phyloP scores from a whole-genome alignment of 208 protist genomes.

The Wallacemonas sp. region DNA sequence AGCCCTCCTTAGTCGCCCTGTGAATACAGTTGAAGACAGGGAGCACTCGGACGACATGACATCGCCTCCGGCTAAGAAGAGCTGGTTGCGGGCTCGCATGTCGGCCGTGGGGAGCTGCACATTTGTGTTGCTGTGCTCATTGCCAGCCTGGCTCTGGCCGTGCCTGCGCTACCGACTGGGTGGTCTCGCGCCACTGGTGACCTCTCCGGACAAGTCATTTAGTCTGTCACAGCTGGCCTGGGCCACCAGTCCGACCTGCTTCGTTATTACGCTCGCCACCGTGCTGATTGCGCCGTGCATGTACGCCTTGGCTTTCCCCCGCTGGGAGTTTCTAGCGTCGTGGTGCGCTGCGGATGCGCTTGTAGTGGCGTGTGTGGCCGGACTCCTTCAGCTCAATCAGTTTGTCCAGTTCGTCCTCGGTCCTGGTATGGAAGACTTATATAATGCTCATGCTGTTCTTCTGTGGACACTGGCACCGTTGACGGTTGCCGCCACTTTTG shows the following conservation, averaged over 20 bases:
- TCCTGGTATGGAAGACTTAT: constrained; percentile 30
- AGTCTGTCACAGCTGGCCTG: constrained; percentile 10
- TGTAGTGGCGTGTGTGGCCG: constrained; percentile 82
- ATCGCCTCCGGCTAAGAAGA: not conserved
- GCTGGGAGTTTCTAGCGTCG: constrained; percentile 59
- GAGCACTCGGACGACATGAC: too few species aligned
- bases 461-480: constrained; percentile 57
- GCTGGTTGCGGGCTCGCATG: not conserved
- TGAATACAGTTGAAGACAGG: too few species aligned
- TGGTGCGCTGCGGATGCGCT: constrained; percentile 92
- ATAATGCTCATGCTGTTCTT: constrained; percentile 48
- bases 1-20: too few species aligned
- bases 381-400: constrained; percentile 89
- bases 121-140: constrained; percentile 21
- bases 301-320: constrained; percentile 26
- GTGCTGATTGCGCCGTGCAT: constrained; percentile 45
- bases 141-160: constrained; percentile 35
- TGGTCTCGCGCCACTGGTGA: constrained; percentile 19
- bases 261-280: constrained; percentile 31
- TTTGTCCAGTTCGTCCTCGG: constrained; percentile 92
- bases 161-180: constrained; percentile 28
- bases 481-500: constrained; percentile 21
- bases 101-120: not conserved
- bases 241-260: constrained; percentile 14
- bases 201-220: not conserved